phyloP scores from a whole-genome alignment of 129 eudicot species.

The Lactuca sativa region DNA sequence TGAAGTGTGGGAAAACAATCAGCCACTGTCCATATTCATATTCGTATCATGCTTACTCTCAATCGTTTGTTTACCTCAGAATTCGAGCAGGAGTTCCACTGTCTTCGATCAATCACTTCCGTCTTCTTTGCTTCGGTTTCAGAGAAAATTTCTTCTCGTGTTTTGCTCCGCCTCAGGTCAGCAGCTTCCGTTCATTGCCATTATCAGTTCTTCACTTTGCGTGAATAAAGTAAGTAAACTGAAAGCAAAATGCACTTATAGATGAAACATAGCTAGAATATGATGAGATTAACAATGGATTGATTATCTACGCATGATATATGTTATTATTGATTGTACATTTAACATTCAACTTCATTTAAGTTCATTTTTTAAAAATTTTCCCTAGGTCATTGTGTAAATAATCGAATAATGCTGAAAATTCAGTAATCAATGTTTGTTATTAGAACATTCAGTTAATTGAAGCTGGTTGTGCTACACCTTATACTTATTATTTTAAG shows the following conservation, averaged over 20 bases:
- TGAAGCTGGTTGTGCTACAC: too few species aligned
- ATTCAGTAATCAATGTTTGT: background rate
- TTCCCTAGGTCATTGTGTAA: background rate
- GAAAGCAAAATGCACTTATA: background rate
- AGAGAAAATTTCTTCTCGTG: constrained; percentile 51
- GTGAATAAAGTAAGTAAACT: background rate
- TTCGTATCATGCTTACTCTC: constrained; percentile 62
- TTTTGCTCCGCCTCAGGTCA: constrained; percentile 73
- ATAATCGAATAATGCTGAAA: background rate
- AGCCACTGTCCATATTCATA: constrained; percentile 46
- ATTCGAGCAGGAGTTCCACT: constrained; percentile 35
- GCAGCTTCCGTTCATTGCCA: background rate
- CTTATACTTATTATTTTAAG: too few species aligned
- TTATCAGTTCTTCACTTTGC: constrained; percentile 8
- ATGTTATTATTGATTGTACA: too few species aligned
- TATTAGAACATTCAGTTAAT: too few species aligned
- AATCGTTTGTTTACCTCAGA: constrained; percentile 52
- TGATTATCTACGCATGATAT: background rate
- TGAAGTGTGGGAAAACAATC: constrained; percentile 68
- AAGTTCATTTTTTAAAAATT: background rate
- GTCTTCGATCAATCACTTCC: constrained; percentile 58
- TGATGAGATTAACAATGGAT: background rate
- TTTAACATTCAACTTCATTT: constrained; percentile 5
- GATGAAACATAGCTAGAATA: background rate
- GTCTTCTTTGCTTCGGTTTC: constrained; percentile 58